These are phyloP conservation scores for Microcera coccophila DNA, from an alignment of 2,329 filamentous ascomycete genomes.

Conservation along the genomic window DNA sequence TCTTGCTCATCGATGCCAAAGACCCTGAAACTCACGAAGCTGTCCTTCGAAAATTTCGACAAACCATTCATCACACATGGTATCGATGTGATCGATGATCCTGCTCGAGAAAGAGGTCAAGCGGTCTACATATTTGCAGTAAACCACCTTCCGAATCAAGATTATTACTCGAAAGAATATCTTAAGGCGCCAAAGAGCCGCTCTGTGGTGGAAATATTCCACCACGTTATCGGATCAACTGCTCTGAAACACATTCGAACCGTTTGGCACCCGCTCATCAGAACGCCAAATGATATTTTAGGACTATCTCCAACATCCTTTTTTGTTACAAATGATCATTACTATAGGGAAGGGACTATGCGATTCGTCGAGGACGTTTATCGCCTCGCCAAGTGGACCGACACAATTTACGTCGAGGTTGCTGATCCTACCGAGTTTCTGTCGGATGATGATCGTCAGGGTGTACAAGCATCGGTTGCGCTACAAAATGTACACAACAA, in stretches of 20 bases:
- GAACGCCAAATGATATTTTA: conserved; percentile 57
- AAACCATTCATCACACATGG: conserved; percentile 56
- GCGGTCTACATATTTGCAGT: conserved; percentile 58
- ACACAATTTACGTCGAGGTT: conserved; percentile 44
- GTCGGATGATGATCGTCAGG: conserved; percentile 11
- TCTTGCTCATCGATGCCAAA: neutral
- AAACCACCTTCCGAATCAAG: conserved; percentile 49
- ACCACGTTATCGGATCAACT: conserved; percentile 44
- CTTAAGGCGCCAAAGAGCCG: conserved; percentile 27
- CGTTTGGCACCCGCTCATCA: conserved; percentile 49
- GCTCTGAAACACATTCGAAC: conserved; percentile 47
- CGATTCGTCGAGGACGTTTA: conserved; percentile 46
- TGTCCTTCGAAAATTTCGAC: conserved; percentile 49
- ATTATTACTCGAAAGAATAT: conserved; percentile 18
- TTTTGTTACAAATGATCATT: conserved; percentile 59
- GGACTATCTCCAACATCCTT: conserved; percentile 45
- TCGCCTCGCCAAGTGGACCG: conserved; percentile 44
- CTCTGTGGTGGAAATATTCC: conserved; percentile 57
- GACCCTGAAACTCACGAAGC: conserved; percentile 10
- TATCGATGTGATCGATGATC: conserved; percentile 55
- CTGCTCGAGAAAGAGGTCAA: conserved; percentile 24
- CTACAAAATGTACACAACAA: conserved; percentile 46
- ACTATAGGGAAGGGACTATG: conserved; percentile 45
- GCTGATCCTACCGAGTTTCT: conserved; percentile 8
- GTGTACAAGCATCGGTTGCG: conserved; percentile 37